These are phyloP conservation scores for Blastocystis sp. DNA, from an alignment of 352 stramenopile genomes.

Conservation along the genomic window DNA sequence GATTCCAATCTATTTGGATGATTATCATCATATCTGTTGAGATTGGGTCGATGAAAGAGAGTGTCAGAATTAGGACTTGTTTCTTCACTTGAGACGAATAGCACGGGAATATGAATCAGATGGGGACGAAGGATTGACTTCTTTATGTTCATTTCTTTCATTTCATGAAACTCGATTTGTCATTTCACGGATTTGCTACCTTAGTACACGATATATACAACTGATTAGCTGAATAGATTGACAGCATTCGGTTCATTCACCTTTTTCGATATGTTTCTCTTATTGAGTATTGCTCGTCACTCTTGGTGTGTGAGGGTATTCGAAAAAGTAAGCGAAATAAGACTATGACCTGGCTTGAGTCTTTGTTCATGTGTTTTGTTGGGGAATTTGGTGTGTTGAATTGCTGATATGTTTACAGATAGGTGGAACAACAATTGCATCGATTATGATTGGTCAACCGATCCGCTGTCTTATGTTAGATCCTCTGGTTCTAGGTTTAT, in stretches of 20 bases:
- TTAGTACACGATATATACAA: not conserved
- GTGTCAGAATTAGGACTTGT: not conserved
- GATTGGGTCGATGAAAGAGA: not conserved
- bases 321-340: not conserved
- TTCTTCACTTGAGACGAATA: not conserved
- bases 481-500: not conserved
- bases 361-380: constrained; percentile 11
- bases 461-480: not conserved
- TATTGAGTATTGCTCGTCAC: not conserved
- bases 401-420: not conserved
- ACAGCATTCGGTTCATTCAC: constrained; percentile 17
- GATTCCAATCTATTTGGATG: not conserved
- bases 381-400: not conserved
- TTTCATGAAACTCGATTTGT: not conserved
- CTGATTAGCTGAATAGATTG: constrained; percentile 23
- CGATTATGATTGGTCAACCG: not conserved
- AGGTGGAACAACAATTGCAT: not conserved
- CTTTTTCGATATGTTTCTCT: not conserved
- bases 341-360: constrained; percentile 45
- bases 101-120: not conserved
- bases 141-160: not conserved
- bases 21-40: not conserved
- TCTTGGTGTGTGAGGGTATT: constrained; percentile 22
- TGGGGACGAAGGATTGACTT: not conserved
- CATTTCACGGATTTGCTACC: not conserved